Evolutionary conservation across 2,329 filamentous ascomycete species (phyloP), one percentile per base, ranked within the genome.

Genomic region (Clonostachys solani): DNA sequence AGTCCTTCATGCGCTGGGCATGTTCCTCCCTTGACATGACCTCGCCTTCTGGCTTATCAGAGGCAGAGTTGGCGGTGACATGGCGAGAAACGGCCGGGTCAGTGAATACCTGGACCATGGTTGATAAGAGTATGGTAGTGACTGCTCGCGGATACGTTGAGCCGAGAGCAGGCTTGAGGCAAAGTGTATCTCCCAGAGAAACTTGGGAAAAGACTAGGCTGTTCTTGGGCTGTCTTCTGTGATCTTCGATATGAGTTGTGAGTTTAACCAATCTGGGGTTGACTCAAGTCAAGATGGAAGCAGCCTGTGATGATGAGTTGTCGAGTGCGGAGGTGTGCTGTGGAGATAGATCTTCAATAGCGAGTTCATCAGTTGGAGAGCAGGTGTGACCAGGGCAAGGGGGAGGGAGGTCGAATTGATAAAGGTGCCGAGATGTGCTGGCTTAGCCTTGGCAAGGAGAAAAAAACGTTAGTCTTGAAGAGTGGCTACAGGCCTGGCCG

Each of bases 1-100:
- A 57, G 46, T 74, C 70, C 47, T 60, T 64, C 47, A 66, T 60
- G 50, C 63, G 65, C 37, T 62, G 58, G 16, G 57, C 58, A 47
- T 73, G 66, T 45, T 76, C 73, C 48, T 76, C 72, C 33, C 66
- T 59, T 42, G 60, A 63, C 58, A 67, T 63, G 34, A 60, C 49
- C 49, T 59, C 48, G 49, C 43, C 19, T 50, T 58, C 36, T 47
- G 7, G 42, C 23, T 43, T 43, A 18, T 47, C 45, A 42, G 41
- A 29, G 18, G 7, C 23, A 12, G 43, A 15, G 33, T 35, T 37
- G 16, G 15, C 23, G 40, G 17, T 33, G 23, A 12, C 16, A 33
- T 42, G 35, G 35, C 45, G 44, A 42, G 55, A 46, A 42, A 49
- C 47, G 10, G 52, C 44, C 13, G 53, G 53, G 44, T 52, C 55